A percentile compares a stretch with the other conserved stretches of the same genome.
These are phyloP conservation scores for Magnusiomyces suaveolens DNA, from an alignment of 1,139 yeast genomes.

Conservation along the genomic window DNA sequence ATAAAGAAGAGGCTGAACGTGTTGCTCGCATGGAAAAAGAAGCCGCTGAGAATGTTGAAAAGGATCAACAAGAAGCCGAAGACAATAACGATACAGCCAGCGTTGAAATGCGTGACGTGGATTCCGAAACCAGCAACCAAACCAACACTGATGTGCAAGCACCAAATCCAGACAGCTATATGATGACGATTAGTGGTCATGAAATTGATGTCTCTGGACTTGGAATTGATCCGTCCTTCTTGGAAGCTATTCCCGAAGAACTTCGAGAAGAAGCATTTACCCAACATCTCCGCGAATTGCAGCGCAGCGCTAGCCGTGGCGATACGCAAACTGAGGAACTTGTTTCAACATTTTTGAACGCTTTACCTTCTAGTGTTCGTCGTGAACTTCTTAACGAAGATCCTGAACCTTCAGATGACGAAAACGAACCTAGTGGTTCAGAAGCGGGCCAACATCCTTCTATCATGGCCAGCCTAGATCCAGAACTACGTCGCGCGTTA, in stretches of 20 bases:
- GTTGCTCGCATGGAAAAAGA: constrained; percentile 30
- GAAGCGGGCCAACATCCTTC: constrained; percentile 27
- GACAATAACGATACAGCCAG: constrained; percentile 14
- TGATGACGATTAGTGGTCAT: constrained; percentile 67
- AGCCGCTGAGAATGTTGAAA: constrained; percentile 16
- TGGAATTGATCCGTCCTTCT: constrained; percentile 84
- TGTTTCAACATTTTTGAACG: constrained; percentile 73
- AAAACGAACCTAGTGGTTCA: constrained; percentile 19
- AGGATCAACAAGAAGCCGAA: constrained; percentile 14
- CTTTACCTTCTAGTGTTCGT: constrained; percentile 66
- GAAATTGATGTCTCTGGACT: constrained; percentile 82
- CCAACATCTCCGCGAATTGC: constrained; percentile 66
- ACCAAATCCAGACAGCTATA: constrained; percentile 1
- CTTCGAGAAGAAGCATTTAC: constrained; percentile 89
- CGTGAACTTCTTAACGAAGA: constrained; percentile 69
- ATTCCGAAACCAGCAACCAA: constrained; percentile 8
- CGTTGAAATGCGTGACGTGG: constrained; percentile 14
- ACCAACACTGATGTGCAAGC: not conserved
- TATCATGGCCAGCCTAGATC: constrained; percentile 32
- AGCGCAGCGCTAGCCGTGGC: constrained; percentile 31
- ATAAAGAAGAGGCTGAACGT: constrained; percentile 20
- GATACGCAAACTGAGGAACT: constrained; percentile 47
- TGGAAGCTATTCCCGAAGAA: constrained; percentile 85
- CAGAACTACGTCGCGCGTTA: constrained; percentile 30
- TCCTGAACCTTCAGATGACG: constrained; percentile 30